Base-by-base conservation (phyloP, 805 yeast species). In the Pichia kluyveri region DNA sequence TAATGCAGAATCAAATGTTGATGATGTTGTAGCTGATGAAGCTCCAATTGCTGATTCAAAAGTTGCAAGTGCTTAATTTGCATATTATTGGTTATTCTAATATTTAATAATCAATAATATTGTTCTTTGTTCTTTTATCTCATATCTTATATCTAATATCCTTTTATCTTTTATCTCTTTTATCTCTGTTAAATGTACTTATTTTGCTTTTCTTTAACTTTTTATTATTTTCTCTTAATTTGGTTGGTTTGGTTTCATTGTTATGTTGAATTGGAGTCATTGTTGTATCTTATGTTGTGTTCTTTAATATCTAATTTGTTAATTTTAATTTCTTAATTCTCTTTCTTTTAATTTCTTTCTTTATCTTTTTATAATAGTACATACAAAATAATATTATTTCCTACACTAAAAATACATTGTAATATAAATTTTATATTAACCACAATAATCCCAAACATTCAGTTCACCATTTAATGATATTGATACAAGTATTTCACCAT, bases 401-500 rank as follows among this genome's bases (percentile, higher is more conserved):
- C 37, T 15, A 34, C 37, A 34, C 37, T 15, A 15, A 34, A 14
- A 34, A 34, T 12, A 34, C 18, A 34, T 14, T 34, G 26, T 23
- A 23, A 23, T 23, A 23, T 5, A 23, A 23, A 23, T 30, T 30
- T 30, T 30, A 9, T 30, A 10, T 8, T 12, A 30, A 30, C 5
- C 11, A 34, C 19, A 42, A 27, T 44, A 44, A 34, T 49, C 53
- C 66, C 66, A 64, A 11, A 64, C 49, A 11, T 46, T 38, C 8
- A 66, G 40, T 26, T 55, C 57, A 19, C 72, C 72, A 38, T 55
- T 47, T 44, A 66, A 45, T 11, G 67, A 60, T 10, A 62, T 52
- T 1, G 66, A 53, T 1, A 62, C 68, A 50, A 78, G 53, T 1
- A 57, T 15, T 28, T 59, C 40, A 0, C 81, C 81, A 7, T 59